Base-by-base conservation (phyloP, 352 stramenopile genomes). In the Pythium apleroticum region DNA sequence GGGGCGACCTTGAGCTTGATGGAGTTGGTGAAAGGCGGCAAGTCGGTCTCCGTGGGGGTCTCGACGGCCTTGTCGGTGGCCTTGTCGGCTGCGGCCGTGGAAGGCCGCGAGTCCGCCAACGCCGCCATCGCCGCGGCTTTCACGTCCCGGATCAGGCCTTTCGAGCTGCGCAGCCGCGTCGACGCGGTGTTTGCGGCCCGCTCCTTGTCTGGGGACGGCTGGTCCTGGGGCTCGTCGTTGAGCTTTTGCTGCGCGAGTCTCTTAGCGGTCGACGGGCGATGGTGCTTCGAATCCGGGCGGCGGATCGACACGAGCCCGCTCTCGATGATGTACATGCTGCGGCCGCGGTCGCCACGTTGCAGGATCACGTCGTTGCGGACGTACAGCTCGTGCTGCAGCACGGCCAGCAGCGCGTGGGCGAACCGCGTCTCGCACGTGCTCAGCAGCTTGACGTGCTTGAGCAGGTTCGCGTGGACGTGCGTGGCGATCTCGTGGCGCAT, bases 271-370 rank as follows among this genome's bases (percentile, higher is more conserved):
- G 57, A 57, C 15, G 46, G 31, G 0, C 39, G 39, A 6, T 54
- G 17, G n/a, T 20, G 33, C 52, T 57, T 65, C 19, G 22, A 33
- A 20, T 66, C 52, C 2, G 52, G 50, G 3, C 64, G 57, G 5
- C 78, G 81, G 53, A 91, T 82, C 30, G 83, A 82, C 15, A 93
- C 77, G 20, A 89, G 77, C 3, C 76, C 76, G 4, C 62, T 76
- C 66, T 85, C 74, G 31, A 85, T 85, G 58, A 85, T 81, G 66
- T 81, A 85, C 60, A 85, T 64, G 45, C 63, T 80, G 15, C 74
- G 69, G 0, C 74, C 66, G 31, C 68, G 74, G 52, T 85, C 76
- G 9, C 74, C 76, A 19, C 71, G 66, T 45, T 79, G 76, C 22
- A 81, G 75, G 45, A 85, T 75, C 31, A 82, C 75, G 64, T 81